Percentiles rank a stretch among this genome's conserved stretches.
Conservation (phyloP, 139 green algal species). For the Pedinophyceae sp. region DNA sequence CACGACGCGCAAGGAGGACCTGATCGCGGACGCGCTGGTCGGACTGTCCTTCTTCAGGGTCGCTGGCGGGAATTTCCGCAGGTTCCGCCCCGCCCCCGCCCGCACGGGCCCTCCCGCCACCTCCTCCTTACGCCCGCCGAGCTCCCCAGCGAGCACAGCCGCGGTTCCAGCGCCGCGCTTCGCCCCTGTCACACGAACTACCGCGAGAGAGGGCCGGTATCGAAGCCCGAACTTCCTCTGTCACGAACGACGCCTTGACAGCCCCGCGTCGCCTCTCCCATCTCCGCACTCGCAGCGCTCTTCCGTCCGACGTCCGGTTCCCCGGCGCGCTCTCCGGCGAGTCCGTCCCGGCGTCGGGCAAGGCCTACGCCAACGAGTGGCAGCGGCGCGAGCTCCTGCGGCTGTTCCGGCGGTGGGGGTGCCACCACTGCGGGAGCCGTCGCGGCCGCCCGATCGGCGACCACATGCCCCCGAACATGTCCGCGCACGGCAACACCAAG, state of each 20-base stretch:
- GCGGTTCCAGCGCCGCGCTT: background rate
- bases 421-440: constrained; percentile 56
- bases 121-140: no score
- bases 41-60: no score
- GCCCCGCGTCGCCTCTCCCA: no score
- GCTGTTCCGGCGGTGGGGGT: constrained; percentile 28
- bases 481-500: constrained; percentile 9
- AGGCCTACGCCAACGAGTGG: constrained; percentile 27
- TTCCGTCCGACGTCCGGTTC: constrained; percentile 48
- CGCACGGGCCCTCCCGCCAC: no score
- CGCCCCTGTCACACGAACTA: background rate
- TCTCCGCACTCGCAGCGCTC: constrained; percentile 17
- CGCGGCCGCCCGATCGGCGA: constrained; percentile 38
- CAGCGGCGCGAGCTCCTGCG: constrained; percentile 23
- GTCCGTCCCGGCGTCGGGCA: constrained; percentile 31
- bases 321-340: constrained; percentile 37
- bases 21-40: no score
- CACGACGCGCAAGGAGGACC: no score
- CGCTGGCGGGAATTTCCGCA: no score
- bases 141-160: background rate
- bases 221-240: no score
- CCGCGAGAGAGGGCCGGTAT: background rate
- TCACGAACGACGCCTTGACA: no score
- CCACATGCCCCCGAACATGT: constrained; percentile 71
- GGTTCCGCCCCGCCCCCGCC: no score